Percentiles rank a stretch among this genome's conserved stretches.
These are phyloP conservation scores for Plantago major DNA, from an alignment of 257 asterid genomes.

Conservation along the genomic window DNA sequence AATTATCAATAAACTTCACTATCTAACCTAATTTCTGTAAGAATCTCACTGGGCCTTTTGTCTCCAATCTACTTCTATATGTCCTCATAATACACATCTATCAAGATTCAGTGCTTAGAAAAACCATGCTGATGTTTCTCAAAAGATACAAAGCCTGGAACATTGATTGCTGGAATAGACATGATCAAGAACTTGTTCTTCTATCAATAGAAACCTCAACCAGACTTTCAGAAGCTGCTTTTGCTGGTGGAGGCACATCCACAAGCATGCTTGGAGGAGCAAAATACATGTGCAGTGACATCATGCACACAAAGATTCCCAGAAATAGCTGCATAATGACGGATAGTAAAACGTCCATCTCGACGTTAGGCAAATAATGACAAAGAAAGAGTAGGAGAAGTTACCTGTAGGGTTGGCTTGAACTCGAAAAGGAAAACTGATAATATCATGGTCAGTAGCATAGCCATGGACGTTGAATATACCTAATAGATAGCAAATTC, in stretches of 20 bases:
- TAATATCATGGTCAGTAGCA: conserved; percentile 80
- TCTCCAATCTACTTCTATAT: conserved; percentile 13
- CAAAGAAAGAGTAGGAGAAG: conserved; percentile 3
- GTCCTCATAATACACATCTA: conserved; percentile 24
- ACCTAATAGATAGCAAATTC: conserved; percentile 40
- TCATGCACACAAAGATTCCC: conserved; percentile 85
- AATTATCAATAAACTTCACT: conserved; percentile 7
- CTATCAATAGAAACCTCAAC: conserved; percentile 61
- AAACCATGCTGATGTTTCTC: conserved; percentile 4
- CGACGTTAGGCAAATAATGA: conserved; percentile 8
- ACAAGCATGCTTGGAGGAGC: conserved; percentile 83
- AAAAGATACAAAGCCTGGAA: conserved; percentile 13
- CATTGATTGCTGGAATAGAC: conserved; percentile 17
- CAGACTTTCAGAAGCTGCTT: conserved; percentile 45
- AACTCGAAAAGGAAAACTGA: conserved; percentile 83
- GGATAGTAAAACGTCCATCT: background rate
- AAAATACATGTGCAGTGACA: conserved; percentile 96
- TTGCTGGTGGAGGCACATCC: conserved; percentile 60
- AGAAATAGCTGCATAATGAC: conserved; percentile 63
- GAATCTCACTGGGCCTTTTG: conserved; percentile 1
- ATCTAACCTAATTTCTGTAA: conserved; percentile 7
- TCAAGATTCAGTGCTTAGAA: conserved; percentile 10
- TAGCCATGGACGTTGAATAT: conserved; percentile 95
- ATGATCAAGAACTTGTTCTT: conserved; percentile 44
- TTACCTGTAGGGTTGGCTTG: conserved; percentile 88